Evolutionary conservation across 768 basidiomycete species (phyloP), one percentile per base, ranked within the genome.

Genomic region (Russula lepida): DNA sequence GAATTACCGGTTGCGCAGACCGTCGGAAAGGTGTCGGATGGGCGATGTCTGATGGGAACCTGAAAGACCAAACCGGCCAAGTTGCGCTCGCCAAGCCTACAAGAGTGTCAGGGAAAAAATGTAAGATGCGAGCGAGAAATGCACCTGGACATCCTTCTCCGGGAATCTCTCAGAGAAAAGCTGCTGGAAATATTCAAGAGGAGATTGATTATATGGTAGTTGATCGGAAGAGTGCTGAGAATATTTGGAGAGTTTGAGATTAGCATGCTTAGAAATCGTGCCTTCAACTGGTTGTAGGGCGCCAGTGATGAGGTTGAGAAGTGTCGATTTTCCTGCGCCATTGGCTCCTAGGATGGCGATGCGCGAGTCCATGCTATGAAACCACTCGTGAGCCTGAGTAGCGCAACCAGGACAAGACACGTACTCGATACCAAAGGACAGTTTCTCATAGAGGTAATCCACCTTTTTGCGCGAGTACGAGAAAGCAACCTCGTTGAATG

Each of bases 191-290:
- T 98, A 92, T 74, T 98, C 97, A 68, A 98, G 80, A 3, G 97
- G 95, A 27, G 84, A 78, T 71, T 82, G 82, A 64, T 95, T 86
- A 74, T 97, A 99, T 27, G 97, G 97, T 11, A 99, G 84, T 74
- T 99, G 97, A 74, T 99, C 97, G 30, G 97, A 95, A 56, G 89
- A 92, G 78, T 99, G 97, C 77, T 99, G 97, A 6, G 90, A 93
- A 80, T 99, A 99, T 75, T 98, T 99, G 66, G 94, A 91, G 60
- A 99, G 84, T 74, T 99, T 99, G 68, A 99, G 82, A 21, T 79
- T 80, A 46, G 87, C 78, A 73, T 99, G 97, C 69, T 92, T 92
- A 53, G 89, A 89, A 67, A 99, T 72, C 41, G 91, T 92, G 54
- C 97, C 97, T 72, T 88, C 82, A 65, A 75, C 76, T 1, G 95